Evolutionary conservation across 345 rosid genomes (phyloP), one percentile per base, ranked within the genome.

Genomic region (Citrus reticulata): DNA sequence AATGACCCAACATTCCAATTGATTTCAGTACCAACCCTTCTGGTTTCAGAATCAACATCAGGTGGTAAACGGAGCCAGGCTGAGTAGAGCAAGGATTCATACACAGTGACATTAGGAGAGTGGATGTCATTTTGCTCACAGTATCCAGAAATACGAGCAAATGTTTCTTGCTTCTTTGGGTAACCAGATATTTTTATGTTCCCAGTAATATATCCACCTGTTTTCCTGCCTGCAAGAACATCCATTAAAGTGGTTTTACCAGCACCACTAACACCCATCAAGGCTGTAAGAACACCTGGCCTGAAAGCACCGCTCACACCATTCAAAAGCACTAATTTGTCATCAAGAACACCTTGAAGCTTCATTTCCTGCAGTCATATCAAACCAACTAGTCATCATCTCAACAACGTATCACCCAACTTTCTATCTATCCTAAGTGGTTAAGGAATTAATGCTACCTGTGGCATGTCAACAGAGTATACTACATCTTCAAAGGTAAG

Each of bases 201-300:
- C 10, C 98, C 98, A 34, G 90, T 91, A 9, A 92, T 86, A 73
- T 89, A 91, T 49, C 98, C 97, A 73, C 93, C 93, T 29, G 93
- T 90, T 85, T 93, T 93, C 77, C 98, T 86, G 67, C 98, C 98
- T 29, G 98, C 96, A 20, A 93, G 80, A 68, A 93, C 98, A 84
- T 93, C 98, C 98, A 93, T 90, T 73, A 92, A 61, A 75, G 98
- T 93, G 24, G 98, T 92, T 85, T 93, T 93, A 6, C 98, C 97
- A 7, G 97, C 97, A n/a, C 96, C 96, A 25, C 91, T 89, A 40
- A 89, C 91, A 75, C 93, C 95, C 95, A 91, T 91, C 37, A 90
- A 82, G 79, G 95, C 93, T 13, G 97, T 93, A 11, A 93, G 93
- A 76, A 93, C 93, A 6, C 97, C 97, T 20, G 95, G 95, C 85